Conservation (phyloP, 495 filamentous ascomycete species). For the Hypoxylon rickii region DNA sequence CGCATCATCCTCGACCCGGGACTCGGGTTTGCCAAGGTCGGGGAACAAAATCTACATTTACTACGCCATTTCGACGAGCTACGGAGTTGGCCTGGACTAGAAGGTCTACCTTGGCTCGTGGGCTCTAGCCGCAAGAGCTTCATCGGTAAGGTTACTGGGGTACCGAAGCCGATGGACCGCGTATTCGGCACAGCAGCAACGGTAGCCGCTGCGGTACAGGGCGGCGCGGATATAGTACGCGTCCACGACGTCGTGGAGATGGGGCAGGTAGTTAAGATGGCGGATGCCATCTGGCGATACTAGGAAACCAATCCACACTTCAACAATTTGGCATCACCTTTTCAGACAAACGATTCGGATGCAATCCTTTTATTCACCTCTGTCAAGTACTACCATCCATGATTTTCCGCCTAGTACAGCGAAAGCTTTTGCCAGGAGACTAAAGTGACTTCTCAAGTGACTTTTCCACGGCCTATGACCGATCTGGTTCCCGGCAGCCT, state of each 20-base stretch:
- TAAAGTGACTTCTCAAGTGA: no score
- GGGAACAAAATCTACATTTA: constrained; percentile 78
- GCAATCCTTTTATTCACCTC: no score
- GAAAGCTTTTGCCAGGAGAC: no score
- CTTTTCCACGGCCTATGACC: no score
- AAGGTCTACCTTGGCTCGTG: constrained; percentile 84
- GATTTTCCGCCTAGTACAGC: no score
- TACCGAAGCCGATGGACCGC: constrained; percentile 60
- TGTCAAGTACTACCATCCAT: no score
- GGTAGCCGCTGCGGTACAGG: constrained; percentile 82
- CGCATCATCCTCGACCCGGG: constrained; percentile 94
- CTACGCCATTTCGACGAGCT: constrained; percentile 68
- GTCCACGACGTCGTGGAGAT: constrained; percentile 95
- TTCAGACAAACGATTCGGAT: no score
- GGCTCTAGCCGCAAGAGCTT: constrained; percentile 91
- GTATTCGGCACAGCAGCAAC: constrained; percentile 88
- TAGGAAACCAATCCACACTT: constrained; percentile 16
- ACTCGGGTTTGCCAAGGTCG: constrained; percentile 88
- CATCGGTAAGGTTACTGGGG: constrained; percentile 81
- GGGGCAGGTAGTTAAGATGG: constrained; percentile 83
- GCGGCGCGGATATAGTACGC: constrained; percentile 92
- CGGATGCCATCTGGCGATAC: constrained; percentile 83
- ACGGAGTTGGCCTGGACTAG: constrained; percentile 63
- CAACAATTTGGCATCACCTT: no score
- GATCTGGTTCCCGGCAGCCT: no score